Evolutionary conservation across 1,139 yeast genomes (phyloP).

Genomic region (Yamadazyma siamensis): DNA sequence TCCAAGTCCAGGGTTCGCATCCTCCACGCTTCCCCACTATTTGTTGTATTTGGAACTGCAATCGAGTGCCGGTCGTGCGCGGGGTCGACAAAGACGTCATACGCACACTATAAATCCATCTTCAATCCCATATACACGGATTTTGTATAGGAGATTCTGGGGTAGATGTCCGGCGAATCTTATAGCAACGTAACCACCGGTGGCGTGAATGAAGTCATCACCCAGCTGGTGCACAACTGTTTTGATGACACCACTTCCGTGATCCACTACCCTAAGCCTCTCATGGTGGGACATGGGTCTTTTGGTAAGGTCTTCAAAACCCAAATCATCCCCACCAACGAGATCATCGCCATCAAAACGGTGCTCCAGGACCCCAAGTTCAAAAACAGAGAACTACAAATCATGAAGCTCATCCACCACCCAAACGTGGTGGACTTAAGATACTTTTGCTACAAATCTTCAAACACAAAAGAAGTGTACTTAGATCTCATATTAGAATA

Average conservation of each 20-base stretch:
- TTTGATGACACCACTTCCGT: constrained; percentile 48
- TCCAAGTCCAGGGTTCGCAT: neutral
- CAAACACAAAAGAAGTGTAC: constrained; percentile 75
- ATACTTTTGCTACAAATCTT: constrained; percentile 83
- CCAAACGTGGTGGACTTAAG: constrained; percentile 84
- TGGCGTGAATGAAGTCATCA: too few relatives aligned
- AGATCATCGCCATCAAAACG: constrained; percentile 86
- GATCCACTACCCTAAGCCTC: constrained; percentile 65
- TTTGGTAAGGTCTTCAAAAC: constrained; percentile 96
- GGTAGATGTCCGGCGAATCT: too few relatives aligned
- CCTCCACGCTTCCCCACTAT: constrained; percentile 1
- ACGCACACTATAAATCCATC: too few relatives aligned
- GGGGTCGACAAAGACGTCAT: too few relatives aligned
- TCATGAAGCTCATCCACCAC: constrained; percentile 87
- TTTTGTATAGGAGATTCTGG: too few relatives aligned
- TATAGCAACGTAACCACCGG: too few relatives aligned
- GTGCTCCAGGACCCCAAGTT: constrained; percentile 93
- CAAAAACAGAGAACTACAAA: constrained; percentile 94
- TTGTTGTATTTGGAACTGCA: too few relatives aligned
- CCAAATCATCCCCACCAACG: constrained; percentile 68
- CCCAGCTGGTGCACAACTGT: constrained; percentile 6
- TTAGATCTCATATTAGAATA: constrained; percentile 85
- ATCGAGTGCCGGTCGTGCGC: too few relatives aligned
- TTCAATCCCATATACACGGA: too few relatives aligned
- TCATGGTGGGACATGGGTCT: constrained; percentile 96